Conservation (phyloP, 2,329 filamentous ascomycete species). For the Botrytis porri region DNA sequence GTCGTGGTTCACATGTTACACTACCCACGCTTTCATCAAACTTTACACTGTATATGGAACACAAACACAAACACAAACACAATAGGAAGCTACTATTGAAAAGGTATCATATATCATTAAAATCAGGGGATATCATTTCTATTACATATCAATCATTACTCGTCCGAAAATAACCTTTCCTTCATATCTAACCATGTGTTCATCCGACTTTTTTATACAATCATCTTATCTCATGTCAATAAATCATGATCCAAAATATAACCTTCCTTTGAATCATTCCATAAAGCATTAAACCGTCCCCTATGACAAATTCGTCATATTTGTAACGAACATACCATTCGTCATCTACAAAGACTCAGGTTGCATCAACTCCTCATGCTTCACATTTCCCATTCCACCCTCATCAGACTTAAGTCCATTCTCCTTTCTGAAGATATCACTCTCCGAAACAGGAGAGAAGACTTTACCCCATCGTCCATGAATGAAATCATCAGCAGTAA, state of each 20-base stretch:
- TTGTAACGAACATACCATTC: neutral
- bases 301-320: neutral
- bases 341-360: slow-evolving; percentile 5
- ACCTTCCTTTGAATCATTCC: neutral
- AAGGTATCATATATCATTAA: neutral
- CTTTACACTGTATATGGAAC: too few species aligned
- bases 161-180: neutral
- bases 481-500: slow-evolving; percentile 33
- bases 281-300: neutral
- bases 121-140: slow-evolving; percentile 10
- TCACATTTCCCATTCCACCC: slow-evolving; percentile 22
- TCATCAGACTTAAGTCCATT: slow-evolving; percentile 29
- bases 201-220: slow-evolving; percentile 1
- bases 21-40: neutral
- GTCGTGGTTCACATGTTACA: too few species aligned
- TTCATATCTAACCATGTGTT: neutral
- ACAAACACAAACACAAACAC: neutral
- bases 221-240: neutral
- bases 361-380: slow-evolving; percentile 27
- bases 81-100: neutral
- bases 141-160: slow-evolving; percentile 13
- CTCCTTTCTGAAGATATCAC: slow-evolving; percentile 34
- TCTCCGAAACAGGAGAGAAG: slow-evolving; percentile 33
- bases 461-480: slow-evolving; percentile 34
- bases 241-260: neutral